Conservation (phyloP, 208 protist species). For the Leishmania tarentolae region DNA sequence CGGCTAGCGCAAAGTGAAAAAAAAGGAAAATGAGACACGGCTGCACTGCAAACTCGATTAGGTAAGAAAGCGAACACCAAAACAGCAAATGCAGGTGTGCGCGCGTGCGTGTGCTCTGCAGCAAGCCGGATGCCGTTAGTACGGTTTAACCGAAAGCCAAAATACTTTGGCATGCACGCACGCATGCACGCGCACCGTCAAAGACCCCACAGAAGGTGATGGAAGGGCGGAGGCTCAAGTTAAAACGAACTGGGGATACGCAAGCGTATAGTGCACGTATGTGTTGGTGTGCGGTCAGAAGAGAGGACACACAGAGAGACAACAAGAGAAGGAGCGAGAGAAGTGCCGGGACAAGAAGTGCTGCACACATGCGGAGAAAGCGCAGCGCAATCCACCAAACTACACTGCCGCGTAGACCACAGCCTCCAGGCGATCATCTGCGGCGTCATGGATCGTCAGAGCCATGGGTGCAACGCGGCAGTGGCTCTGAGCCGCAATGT, state of each 20-base stretch:
- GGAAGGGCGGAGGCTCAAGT: not conserved
- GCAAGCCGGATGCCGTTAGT: not conserved
- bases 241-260: not conserved
- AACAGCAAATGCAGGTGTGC: too few species aligned
- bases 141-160: not conserved
- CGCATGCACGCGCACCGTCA: not conserved
- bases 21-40: not conserved
- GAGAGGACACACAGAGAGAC: constrained; percentile 10
- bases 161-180: not conserved
- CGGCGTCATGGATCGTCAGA: not conserved
- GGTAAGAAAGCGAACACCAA: not conserved
- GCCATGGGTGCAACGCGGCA: not conserved
- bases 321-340: not conserved
- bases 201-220: not conserved
- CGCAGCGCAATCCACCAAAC: not conserved
- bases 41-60: not conserved
- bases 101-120: not conserved
- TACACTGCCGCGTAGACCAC: not conserved
- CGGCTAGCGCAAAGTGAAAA: constrained; percentile 9
- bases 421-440: not conserved
- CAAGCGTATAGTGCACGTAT: not conserved
- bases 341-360: not conserved
- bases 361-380: not conserved
- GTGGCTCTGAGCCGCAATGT: not conserved
- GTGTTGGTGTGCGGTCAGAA: constrained; percentile 1